Evolutionary conservation across 2,329 filamentous ascomycete genomes (phyloP).

Genomic region (Calonectria hongkongensis): DNA sequence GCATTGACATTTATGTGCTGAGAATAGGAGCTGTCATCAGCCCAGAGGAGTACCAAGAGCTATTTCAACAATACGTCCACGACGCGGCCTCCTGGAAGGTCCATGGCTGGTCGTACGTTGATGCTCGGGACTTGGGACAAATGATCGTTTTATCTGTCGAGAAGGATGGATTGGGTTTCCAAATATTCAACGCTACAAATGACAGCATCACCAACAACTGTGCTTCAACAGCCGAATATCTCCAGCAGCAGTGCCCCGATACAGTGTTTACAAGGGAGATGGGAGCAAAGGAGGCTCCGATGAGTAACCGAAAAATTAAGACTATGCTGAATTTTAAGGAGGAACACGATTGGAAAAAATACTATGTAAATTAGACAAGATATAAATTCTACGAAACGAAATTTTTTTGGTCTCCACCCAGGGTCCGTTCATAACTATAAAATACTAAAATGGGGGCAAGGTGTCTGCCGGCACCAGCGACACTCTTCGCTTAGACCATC

Average conservation of each 20-base stretch:
- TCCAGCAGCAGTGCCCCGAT: constrained; percentile 69
- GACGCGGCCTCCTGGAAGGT: constrained; percentile 70
- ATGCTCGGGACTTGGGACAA: constrained; percentile 76
- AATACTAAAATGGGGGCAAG: too few relatives aligned
- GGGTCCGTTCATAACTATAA: too few relatives aligned
- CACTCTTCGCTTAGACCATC: too few relatives aligned
- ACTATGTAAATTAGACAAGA: not conserved
- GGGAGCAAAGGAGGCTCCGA: constrained; percentile 75
- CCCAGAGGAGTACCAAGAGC: constrained; percentile 74
- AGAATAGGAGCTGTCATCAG: constrained; percentile 78
- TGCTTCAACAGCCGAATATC: constrained; percentile 64
- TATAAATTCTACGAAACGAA: not conserved
- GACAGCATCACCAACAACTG: constrained; percentile 74
- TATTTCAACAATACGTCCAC: constrained; percentile 71
- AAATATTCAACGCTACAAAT: constrained; percentile 80
- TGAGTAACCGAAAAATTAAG: constrained; percentile 76
- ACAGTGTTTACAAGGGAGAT: constrained; percentile 73
- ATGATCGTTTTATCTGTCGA: constrained; percentile 74
- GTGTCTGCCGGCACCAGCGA: too few relatives aligned
- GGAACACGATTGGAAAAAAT: constrained; percentile 71
- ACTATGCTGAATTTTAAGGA: constrained; percentile 76
- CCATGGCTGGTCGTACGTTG: constrained; percentile 79
- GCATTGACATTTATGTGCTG: constrained; percentile 75
- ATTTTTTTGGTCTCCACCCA: not conserved
- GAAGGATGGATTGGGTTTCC: constrained; percentile 75